Base-by-base conservation (phyloP, 805 yeast species). In the Zygosaccharomyces siamensis region DNA sequence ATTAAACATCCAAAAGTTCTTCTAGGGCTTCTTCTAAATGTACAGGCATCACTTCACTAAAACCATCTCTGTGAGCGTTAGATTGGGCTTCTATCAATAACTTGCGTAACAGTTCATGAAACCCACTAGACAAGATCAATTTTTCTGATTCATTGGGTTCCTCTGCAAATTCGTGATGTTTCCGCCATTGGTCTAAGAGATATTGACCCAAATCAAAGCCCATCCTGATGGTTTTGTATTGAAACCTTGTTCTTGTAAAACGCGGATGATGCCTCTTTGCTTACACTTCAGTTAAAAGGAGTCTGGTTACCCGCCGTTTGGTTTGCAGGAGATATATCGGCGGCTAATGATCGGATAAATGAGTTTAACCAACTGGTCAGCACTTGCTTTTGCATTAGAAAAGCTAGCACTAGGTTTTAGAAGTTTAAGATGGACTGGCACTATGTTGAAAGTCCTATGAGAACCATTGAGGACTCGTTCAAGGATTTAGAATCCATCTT, bases 41-140 rank as follows among this genome's bases (percentile, higher is more conserved):
- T 16, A 63, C 70, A 4, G 74, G 66, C 40, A 74, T 61, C 0
- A 76, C 66, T 43, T 70, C 74, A 8, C 74, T 59, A 47, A 77
- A 63, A 3, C 77, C 75, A 49, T 73, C 75, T 14, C 61, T 59
- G 20, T 60, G 56, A 4, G 78, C 71, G 5, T 69, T 55, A 28
- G 60, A 60, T 26, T 69, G 64, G 0, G 80, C 77, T 47, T 72
- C 71, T 12, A 51, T 40, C 5, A 76, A 57, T 30, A 78, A 41
- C 26, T 49, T 49, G 8, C 49, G 42, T 39, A 59, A 28, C 16
- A 52, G 24, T 21, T 51, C 55, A 37, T 56, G 55, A 39, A 40
- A 56, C 18, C 51, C 46, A 28, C 55, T 50, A 4, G 57, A 48
- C 20, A 56, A 26, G 11, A 59, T 38, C 42, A 46, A 41, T 14